phyloP scores from a whole-genome alignment of 2,329 filamentous ascomycete species.

The Penicillium palitans region DNA sequence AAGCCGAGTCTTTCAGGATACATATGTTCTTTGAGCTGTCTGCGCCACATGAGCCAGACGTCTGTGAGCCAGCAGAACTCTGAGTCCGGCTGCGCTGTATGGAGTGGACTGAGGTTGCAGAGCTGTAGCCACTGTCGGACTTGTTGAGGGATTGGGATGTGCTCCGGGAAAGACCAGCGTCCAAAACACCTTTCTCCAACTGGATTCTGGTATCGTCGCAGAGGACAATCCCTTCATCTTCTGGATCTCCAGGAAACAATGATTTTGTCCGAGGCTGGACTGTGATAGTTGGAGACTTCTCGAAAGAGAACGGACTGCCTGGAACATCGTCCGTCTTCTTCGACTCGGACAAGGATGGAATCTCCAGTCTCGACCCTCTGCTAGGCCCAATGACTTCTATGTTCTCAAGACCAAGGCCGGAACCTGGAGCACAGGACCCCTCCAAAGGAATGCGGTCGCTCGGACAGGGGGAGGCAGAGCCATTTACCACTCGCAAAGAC shows the following conservation, averaged over 20 bases:
- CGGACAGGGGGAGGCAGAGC: slow-evolving; percentile 39
- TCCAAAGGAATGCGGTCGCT: slow-evolving; percentile 35
- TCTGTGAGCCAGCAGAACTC: slow-evolving; percentile 30
- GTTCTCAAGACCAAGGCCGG: slow-evolving; percentile 20
- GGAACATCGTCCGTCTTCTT: slow-evolving; percentile 29
- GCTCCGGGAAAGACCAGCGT: slow-evolving; percentile 18
- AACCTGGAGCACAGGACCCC: slow-evolving; percentile 11
- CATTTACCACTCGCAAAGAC: slow-evolving; percentile 44
- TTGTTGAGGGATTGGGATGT: slow-evolving; percentile 31
- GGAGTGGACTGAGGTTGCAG: slow-evolving; percentile 36
- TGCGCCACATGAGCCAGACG: slow-evolving; percentile 23
- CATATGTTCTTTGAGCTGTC: slow-evolving; percentile 15
- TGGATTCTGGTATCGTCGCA: slow-evolving; percentile 16
- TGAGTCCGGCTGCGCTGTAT: slow-evolving; percentile 26
- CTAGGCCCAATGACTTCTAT: slow-evolving; percentile 8
- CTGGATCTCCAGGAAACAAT: slow-evolving; percentile 18
- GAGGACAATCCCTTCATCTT: slow-evolving; percentile 28
- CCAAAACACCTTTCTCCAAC: slow-evolving; percentile 16
- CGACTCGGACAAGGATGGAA: slow-evolving; percentile 17
- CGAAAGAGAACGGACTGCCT: slow-evolving; percentile 38
- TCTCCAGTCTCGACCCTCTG: slow-evolving; percentile 19
- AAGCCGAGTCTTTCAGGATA: slow-evolving; percentile 1
- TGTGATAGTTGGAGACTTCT: slow-evolving; percentile 32
- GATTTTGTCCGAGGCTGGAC: slow-evolving; percentile 9
- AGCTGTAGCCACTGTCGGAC: slow-evolving; percentile 43